Base-by-base conservation (phyloP, 1,284 basidiomycete genomes). In the Mycosarcoma maydis region DNA sequence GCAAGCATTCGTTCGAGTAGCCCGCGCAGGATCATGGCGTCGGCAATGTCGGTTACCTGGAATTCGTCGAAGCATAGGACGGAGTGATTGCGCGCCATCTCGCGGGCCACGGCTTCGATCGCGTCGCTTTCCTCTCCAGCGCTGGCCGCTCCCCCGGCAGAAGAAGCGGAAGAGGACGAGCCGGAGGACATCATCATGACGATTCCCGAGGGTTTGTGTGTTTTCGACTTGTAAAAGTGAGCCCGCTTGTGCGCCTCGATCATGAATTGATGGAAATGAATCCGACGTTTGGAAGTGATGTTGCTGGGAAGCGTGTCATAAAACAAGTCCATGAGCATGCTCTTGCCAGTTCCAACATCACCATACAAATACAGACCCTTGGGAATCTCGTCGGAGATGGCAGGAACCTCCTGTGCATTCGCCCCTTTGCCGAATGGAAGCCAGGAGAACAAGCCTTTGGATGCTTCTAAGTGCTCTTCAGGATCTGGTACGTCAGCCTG, bases 261-360 rank as follows among this genome's bases (percentile, higher is more conserved):
- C 96, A 99, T 98, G 85, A 99, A 98, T 32, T 82, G 80, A 47
- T 82, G 82, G 80, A 98, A 98, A 83, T 98, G 95, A 17, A 97
- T 92, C 32, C 95, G 87, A 34, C 90, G 90, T 80, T 92, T 92
- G 59, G 87, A 71, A 38, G 83, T 87, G 66, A 94, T 87, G 62
- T 88, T 87, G 0, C 86, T 77, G 0, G 94, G 94, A 1, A 98
- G 87, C 1, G 93, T 90, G 65, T 90, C 89, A 85, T 92, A 80
- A 83, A 98, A 96, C 17, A 98, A 85, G 83, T 99, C 96, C 96
- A 99, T 99, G 65, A 99, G 88, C 94, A 98, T 98, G 92, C 86
- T 75, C 51, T 86, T 85, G 22, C 96, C 95, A 5, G 94, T 98
- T 0, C 95, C 95, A 52, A 98, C 96, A 71, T 94, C 92, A 33